phyloP scores from a whole-genome alignment of 2,329 filamentous ascomycete genomes.

The Claviceps capensis region DNA sequence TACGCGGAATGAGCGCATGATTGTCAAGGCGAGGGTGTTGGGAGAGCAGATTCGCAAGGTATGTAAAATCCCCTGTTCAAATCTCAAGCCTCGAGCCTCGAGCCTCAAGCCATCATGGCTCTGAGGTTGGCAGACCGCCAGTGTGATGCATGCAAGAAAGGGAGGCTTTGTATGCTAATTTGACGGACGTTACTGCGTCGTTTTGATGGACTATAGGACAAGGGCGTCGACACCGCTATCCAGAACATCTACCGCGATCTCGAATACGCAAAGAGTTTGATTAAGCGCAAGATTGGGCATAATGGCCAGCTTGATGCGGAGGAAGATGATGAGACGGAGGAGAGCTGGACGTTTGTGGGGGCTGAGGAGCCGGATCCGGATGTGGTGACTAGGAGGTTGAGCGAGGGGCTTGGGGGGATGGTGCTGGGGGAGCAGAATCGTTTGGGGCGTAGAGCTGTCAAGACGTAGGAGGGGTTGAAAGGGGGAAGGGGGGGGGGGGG shows the following conservation, averaged over 20 bases:
- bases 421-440: constrained; percentile 11
- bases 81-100: too few species aligned
- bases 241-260: constrained; percentile 89
- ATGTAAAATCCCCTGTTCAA: constrained; percentile 19
- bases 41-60: constrained; percentile 82
- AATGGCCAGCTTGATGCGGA: constrained; percentile 27
- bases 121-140: too few species aligned
- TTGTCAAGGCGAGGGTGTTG: constrained; percentile 65
- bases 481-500: not conserved
- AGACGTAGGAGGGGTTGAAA: not conserved
- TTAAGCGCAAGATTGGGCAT: constrained; percentile 50
- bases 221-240: constrained; percentile 80
- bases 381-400: constrained; percentile 26
- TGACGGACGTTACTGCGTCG: not conserved
- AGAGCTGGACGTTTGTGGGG: constrained; percentile 86
- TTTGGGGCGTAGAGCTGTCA: constrained; percentile 11
- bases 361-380: constrained; percentile 33
- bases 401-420: constrained; percentile 18
- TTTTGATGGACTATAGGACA: constrained; percentile 44
- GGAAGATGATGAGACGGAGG: constrained; percentile 49
- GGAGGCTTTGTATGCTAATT: too few species aligned
- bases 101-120: too few species aligned
- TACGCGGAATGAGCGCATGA: constrained; percentile 83
- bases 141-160: too few species aligned
- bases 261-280: constrained; percentile 77